Conservation (phyloP, 768 basidiomycete genomes). For the Termitomyces sp. region DNA sequence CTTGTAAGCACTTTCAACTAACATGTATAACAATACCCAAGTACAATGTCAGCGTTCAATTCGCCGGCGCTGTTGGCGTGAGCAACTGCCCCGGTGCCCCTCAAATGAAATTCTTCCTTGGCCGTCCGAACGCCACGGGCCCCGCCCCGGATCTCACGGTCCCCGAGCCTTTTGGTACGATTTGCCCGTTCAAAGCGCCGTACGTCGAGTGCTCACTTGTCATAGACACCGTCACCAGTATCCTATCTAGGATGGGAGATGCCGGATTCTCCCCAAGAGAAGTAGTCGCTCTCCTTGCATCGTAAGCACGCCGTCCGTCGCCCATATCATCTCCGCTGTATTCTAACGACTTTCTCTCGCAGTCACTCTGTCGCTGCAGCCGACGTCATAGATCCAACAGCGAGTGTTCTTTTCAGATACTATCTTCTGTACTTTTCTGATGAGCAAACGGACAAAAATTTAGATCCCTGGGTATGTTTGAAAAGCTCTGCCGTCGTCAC, state of each 20-base stretch:
- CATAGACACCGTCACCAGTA: background rate
- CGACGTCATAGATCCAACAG: background rate
- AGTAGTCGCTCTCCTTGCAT: background rate
- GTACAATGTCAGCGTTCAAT: background rate
- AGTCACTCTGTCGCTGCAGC: constrained; percentile 1
- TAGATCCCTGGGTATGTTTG: background rate
- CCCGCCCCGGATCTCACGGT: background rate
- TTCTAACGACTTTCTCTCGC: background rate
- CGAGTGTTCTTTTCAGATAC: background rate
- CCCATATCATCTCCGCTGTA: background rate
- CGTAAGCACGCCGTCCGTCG: background rate
- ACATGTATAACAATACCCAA: background rate
- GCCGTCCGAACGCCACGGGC: background rate
- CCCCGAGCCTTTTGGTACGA: background rate
- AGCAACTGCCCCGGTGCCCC: background rate
- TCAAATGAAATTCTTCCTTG: background rate
- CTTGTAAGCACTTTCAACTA: background rate
- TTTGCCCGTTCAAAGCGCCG: background rate
- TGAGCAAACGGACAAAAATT: background rate
- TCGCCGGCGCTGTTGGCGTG: background rate
- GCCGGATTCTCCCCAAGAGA: background rate
- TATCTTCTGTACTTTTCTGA: background rate
- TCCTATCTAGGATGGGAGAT: constrained; percentile 1
- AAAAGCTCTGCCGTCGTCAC: no score
- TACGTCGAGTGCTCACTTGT: background rate